phyloP scores from a whole-genome alignment of 2,329 filamentous ascomycete species.

The Trichoderma lentiforme region DNA sequence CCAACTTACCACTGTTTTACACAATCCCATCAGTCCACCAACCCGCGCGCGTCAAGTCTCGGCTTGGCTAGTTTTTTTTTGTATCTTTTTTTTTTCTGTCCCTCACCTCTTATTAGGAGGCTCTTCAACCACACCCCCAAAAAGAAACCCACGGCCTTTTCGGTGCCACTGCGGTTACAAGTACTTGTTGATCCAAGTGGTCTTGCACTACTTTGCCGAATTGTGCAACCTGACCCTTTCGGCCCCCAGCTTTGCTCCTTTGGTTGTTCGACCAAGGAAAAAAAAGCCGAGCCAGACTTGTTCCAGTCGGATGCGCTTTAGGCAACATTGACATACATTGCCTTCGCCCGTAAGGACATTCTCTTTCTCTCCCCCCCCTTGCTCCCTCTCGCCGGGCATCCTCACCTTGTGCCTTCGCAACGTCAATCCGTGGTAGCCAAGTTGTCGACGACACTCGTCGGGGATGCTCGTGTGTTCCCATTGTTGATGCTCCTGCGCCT shows the following conservation, averaged over 20 bases:
- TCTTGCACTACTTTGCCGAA: constrained; percentile 21
- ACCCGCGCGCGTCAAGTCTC: constrained; percentile 10
- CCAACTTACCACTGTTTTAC: neutral
- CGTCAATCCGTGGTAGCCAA: constrained; percentile 1
- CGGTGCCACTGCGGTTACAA: constrained; percentile 17
- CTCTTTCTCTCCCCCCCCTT: constrained; percentile 21
- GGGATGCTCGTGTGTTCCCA: constrained; percentile 14
- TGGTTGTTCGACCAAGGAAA: constrained; percentile 23
- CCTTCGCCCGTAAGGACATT: constrained; percentile 37
- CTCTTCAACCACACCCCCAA: constrained; percentile 13
- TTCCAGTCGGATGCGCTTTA: constrained; percentile 26
- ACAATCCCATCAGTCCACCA: constrained; percentile 6
- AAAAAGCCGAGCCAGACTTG: constrained; percentile 21
- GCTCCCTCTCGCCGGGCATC: constrained; percentile 20
- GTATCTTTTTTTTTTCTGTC: neutral
- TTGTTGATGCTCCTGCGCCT: constrained; percentile 6
- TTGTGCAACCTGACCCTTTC: constrained; percentile 25
- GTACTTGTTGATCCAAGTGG: constrained; percentile 18
- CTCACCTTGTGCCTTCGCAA: constrained; percentile 22
- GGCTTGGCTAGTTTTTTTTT: neutral
- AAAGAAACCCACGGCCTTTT: constrained; percentile 5
- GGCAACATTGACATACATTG: constrained; percentile 28
- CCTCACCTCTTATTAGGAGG: constrained; percentile 8
- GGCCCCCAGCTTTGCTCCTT: constrained; percentile 22
- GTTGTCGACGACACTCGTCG: neutral